Base-by-base conservation (phyloP, 352 stramenopile genomes). In the Phytophthora podocarpi region DNA sequence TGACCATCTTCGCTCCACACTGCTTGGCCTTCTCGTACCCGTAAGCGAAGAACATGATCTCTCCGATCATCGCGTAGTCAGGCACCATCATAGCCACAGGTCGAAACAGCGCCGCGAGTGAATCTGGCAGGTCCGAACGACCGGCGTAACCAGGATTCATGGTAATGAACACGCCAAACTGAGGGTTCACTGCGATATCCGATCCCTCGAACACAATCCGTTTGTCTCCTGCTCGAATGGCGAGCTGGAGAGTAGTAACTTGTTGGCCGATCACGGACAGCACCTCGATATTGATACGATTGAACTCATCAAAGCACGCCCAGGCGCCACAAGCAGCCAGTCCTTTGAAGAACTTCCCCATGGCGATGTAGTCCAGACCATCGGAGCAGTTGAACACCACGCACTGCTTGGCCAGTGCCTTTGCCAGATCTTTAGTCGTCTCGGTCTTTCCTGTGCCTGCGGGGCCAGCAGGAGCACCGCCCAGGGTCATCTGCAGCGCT, bases 61-160 rank as follows among this genome's bases (percentile, higher is more conserved):
- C 94, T 31, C 91, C 94, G 47, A 98, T 98, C 64, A 98, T 91
- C 5, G 89, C 92, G 57, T 98, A 98, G 67, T 98, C 93, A 0
- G 94, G 94, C 16, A 98, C 94, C 96, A 98, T 99, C 96, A 98
- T 98, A 4, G 96, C 96, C 21, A 98, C 96, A 0, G 96, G 96
- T 18, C 96, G 85, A 58, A 98, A 98, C 2, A 98, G 63, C 8
- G 95, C 96, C 28, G 97, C 94, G 4, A 98, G 77, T 13, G 98
- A 98, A 64, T 98, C 96, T 0, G 96, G 96, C 9, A 98, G 73
- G 49, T 98, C 96, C 0, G 91, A 97, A 5, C 96, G 90, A 10
- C 96, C 96, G 15, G 96, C 96, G 62, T 98, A 98, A 5, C 87
- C 94, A 2, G 94, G 94, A 70, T 98, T 98, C 94, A 98, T 98